These are phyloP conservation scores for Leucogyrophana mollusca DNA, from an alignment of 768 basidiomycete genomes.

Conservation along the genomic window DNA sequence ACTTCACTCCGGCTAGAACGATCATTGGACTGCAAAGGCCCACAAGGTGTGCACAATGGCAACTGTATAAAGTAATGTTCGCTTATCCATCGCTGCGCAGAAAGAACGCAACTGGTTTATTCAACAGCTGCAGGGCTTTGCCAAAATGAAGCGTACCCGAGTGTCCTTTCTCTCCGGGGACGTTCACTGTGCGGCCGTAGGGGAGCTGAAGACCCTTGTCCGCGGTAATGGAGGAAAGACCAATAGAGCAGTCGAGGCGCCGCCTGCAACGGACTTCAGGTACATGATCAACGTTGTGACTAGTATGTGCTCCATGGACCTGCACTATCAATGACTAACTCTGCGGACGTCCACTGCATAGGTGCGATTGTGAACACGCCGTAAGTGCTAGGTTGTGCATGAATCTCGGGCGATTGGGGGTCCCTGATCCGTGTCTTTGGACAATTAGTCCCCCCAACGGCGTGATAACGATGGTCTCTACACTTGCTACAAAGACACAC, in stretches of 20 bases:
- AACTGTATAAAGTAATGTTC: background rate
- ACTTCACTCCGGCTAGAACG: constrained; percentile 51
- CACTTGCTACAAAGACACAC: constrained; percentile 78
- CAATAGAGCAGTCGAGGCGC: constrained; percentile 37
- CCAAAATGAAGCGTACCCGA: constrained; percentile 59
- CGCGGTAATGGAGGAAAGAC: constrained; percentile 37
- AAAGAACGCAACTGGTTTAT: constrained; percentile 91
- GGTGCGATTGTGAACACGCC: constrained; percentile 97
- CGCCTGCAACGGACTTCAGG: constrained; percentile 64
- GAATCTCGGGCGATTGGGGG: background rate
- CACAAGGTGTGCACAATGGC: constrained; percentile 57
- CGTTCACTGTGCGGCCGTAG: constrained; percentile 89
- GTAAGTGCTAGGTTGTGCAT: constrained; percentile 42
- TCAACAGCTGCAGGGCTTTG: constrained; percentile 72
- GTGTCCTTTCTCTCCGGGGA: constrained; percentile 91
- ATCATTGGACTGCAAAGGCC: constrained; percentile 84
- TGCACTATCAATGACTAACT: background rate
- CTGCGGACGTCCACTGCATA: constrained; percentile 19
- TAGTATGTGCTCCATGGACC: constrained; percentile 43
- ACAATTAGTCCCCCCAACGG: constrained; percentile 54
- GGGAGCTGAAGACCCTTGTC: constrained; percentile 67
- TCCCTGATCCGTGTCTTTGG: background rate
- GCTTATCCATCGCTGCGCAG: constrained; percentile 37
- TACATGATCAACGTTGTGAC: constrained; percentile 92
- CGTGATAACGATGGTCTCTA: constrained; percentile 79